A percentile compares a stretch with the other conserved stretches of the same genome.
Evolutionary conservation across 805 yeast genomes (phyloP).

Genomic region (Nakazawaea ambrosiae): DNA sequence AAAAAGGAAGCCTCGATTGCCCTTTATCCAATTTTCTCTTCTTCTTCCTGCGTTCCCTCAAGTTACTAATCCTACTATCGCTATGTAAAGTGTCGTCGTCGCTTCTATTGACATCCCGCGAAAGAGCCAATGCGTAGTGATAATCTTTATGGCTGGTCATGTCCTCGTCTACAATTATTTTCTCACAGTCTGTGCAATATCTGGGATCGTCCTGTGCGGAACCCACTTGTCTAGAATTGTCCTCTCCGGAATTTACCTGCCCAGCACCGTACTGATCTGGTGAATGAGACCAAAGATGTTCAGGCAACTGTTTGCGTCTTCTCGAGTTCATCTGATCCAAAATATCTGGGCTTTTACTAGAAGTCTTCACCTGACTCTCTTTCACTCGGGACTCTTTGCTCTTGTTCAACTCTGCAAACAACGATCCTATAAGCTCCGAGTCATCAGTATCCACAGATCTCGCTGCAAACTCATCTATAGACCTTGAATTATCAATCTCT

Average conservation of each 20-base stretch:
- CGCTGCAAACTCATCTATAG: constrained; percentile 20
- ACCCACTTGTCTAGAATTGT: no score
- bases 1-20: constrained; percentile 10
- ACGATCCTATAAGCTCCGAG: constrained; percentile 5
- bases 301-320: no score
- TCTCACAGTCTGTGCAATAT: constrained; percentile 6
- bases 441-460: constrained; percentile 1
- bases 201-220: background rate
- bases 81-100: no score
- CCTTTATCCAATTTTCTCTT: constrained; percentile 9
- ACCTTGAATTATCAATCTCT: constrained; percentile 21
- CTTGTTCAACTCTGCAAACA: constrained; percentile 6
- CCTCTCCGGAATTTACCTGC: background rate
- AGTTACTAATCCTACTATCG: no score
- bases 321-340: background rate
- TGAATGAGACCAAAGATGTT: no score
- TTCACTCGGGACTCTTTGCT: background rate
- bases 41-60: constrained; percentile 2
- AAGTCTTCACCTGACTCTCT: background rate
- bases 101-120: constrained; percentile 7
- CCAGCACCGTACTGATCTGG: no score
- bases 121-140: constrained; percentile 9
- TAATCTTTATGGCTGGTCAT: constrained; percentile 11
- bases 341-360: background rate
- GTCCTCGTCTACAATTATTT: constrained; percentile 6